Conservation (phyloP, 108 stramenopile genomes). For the Cyclotella cryptica region DNA sequence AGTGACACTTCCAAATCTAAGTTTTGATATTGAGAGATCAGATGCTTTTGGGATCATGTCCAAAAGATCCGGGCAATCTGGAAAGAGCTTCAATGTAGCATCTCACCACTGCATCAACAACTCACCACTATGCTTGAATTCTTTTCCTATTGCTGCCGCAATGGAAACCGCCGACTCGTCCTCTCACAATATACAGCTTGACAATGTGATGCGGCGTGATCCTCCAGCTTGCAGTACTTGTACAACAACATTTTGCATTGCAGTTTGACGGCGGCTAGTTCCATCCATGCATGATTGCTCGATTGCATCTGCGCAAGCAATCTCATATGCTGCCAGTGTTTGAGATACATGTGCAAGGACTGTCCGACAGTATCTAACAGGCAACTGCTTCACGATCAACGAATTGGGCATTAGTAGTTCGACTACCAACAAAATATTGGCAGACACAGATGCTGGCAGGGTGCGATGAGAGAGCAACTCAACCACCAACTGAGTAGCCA, state of each 20-base stretch:
- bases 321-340: constrained; percentile 7
- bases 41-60: not conserved
- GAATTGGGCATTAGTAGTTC: not conserved
- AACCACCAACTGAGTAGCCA: not conserved
- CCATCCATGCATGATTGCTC: not conserved
- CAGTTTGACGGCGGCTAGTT: not conserved
- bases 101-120: not conserved
- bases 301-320: not conserved
- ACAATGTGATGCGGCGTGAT: not conserved
- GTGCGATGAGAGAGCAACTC: not conserved
- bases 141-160: not conserved
- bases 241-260: not conserved
- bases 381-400: not conserved
- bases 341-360: not conserved
- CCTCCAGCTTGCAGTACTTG: not conserved
- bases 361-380: not conserved
- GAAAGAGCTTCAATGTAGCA: not conserved
- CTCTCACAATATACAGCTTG: not conserved
- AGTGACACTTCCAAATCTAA: not conserved
- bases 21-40: not conserved
- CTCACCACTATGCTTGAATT: not conserved
- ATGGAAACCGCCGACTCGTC: not conserved
- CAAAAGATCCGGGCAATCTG: not conserved
- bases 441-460: not conserved
- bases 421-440: not conserved